A percentile compares a stretch with the other conserved stretches of the same genome.
Evolutionary conservation across 1,284 basidiomycete genomes (phyloP).

Genomic region (Trametes hirsuta): DNA sequence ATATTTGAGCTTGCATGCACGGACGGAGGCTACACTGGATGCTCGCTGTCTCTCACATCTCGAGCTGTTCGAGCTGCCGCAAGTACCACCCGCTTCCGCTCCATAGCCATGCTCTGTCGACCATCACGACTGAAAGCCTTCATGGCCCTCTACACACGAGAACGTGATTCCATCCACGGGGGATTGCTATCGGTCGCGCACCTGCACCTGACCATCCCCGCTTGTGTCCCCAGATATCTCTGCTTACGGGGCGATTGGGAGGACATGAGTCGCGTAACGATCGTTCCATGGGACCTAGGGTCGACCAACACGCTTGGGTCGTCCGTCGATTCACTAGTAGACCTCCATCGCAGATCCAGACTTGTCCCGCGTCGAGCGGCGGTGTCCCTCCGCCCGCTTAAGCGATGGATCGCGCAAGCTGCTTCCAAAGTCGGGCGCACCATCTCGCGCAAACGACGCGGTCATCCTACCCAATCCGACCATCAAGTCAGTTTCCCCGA

Average conservation of each 20-base stretch:
- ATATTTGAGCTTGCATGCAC: conserved; percentile 10
- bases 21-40: conserved; percentile 10
- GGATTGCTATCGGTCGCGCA: neutral
- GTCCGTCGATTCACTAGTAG: too few species aligned
- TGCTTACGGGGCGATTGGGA: neutral
- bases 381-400: too few species aligned
- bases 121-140: neutral
- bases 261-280: too few species aligned
- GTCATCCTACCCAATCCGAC: too few species aligned
- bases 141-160: neutral
- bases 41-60: conserved; percentile 9
- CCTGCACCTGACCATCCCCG: neutral
- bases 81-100: conserved; percentile 5
- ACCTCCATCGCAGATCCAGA: too few species aligned
- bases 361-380: too few species aligned
- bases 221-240: neutral
- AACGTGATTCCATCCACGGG: neutral
- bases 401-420: too few species aligned
- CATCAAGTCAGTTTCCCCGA: too few species aligned
- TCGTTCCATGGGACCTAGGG: too few species aligned
- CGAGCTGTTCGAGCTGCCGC: neutral
- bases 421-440: too few species aligned
- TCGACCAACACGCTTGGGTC: too few species aligned
- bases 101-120: neutral
- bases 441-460: too few species aligned